Evolutionary conservation across 148 eudicot genomes (phyloP).

Genomic region (Rhododendron molle): DNA sequence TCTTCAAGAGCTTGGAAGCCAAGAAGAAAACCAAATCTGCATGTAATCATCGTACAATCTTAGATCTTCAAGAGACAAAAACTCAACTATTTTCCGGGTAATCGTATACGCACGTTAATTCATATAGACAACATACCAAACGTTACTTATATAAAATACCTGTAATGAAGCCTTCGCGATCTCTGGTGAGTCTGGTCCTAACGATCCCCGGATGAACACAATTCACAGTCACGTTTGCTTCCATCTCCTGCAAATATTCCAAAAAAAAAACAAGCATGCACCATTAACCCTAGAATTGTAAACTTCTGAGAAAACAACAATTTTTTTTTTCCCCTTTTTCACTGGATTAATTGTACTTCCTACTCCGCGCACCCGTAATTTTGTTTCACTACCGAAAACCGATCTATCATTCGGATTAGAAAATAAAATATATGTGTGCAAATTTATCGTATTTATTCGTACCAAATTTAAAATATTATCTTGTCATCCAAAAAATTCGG

Average conservation of each 20-base stretch:
- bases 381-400: neutral
- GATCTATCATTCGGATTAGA: too few relatives aligned
- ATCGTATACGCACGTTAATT: too few relatives aligned
- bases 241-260: slow-evolving; percentile 53
- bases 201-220: slow-evolving; percentile 92
- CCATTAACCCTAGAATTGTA: neutral
- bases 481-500: neutral
- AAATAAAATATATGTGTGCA: too few relatives aligned
- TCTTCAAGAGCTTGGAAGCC: slow-evolving; percentile 10
- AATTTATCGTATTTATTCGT: neutral
- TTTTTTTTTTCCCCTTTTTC: too few relatives aligned
- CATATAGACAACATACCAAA: too few relatives aligned
- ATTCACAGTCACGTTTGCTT: slow-evolving; percentile 69
- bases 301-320: neutral
- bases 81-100: neutral
- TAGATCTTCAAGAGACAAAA: neutral
- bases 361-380: too few relatives aligned
- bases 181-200: slow-evolving; percentile 84
- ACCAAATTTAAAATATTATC: too few relatives aligned
- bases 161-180: slow-evolving; percentile 66
- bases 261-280: neutral
- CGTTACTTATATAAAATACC: slow-evolving; percentile 27
- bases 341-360: too few relatives aligned
- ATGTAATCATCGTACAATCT: neutral
- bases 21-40: slow-evolving; percentile 7